phyloP scores from a whole-genome alignment of 345 rosid species.

The rapeseed (Brassica napus) region Da-Ae NC_063440.1:21243501-21244000 shows the following conservation, averaged over 20 bases:
- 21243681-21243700: background rate
- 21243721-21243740: background rate
- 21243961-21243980: constrained; percentile 48
- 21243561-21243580: background rate
- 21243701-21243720: background rate
- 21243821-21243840: background rate
- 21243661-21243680: background rate
- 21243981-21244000: constrained; percentile 48
- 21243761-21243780: constrained; percentile 11
- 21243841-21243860: background rate
- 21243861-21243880: background rate
- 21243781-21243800: constrained; percentile 52
- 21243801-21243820: constrained; percentile 62
- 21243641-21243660: constrained; percentile 1
- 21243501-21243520: background rate
- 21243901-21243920: constrained; percentile 72
- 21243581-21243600: background rate
- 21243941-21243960: constrained; percentile 43
- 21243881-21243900: constrained; percentile 63
- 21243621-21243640: background rate
- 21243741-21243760: background rate
- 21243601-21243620: background rate
- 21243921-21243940: constrained; percentile 55
- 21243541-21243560: background rate
- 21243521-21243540: background rate